These are phyloP conservation scores for Microsporum ferrugineum DNA, from an alignment of 2,329 filamentous ascomycete genomes.

Conservation along the genomic window DNA sequence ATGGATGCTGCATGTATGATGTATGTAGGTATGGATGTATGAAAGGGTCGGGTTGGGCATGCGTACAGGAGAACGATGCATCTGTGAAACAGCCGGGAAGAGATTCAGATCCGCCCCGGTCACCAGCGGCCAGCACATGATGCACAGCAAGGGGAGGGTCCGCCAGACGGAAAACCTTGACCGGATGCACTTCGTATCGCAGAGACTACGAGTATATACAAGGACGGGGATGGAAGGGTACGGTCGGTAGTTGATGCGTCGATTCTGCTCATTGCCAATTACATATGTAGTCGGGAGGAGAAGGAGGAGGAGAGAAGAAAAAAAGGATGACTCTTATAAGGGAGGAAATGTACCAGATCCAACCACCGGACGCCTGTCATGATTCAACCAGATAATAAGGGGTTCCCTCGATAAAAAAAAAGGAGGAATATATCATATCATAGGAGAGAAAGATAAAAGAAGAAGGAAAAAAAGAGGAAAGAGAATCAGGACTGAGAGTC, in stretches of 20 bases:
- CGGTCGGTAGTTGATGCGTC: background rate
- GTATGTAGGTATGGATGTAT: background rate
- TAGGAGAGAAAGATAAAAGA: background rate
- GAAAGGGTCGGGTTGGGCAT: background rate
- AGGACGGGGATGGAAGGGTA: background rate
- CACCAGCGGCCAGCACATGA: slow-evolving; percentile 1
- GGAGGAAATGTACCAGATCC: background rate
- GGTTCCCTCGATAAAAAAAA: background rate
- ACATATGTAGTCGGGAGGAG: background rate
- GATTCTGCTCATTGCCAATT: background rate
- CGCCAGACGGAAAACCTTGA: background rate
- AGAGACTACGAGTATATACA: background rate
- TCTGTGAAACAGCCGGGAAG: background rate
- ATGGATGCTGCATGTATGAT: background rate
- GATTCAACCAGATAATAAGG: background rate
- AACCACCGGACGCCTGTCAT: slow-evolving; percentile 1
- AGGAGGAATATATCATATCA: background rate
- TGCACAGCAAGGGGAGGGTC: background rate
- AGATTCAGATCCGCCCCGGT: background rate
- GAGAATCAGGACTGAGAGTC: slow-evolving; percentile 29
- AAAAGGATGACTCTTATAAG: background rate
- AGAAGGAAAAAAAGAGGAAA: background rate
- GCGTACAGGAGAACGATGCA: background rate
- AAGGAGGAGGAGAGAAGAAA: background rate
- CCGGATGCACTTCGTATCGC: background rate